A percentile compares a stretch with the other conserved stretches of the same genome.
phyloP scores from a whole-genome alignment of 2,329 filamentous ascomycete species.

The Pseudogymnoascus sp. region DNA sequence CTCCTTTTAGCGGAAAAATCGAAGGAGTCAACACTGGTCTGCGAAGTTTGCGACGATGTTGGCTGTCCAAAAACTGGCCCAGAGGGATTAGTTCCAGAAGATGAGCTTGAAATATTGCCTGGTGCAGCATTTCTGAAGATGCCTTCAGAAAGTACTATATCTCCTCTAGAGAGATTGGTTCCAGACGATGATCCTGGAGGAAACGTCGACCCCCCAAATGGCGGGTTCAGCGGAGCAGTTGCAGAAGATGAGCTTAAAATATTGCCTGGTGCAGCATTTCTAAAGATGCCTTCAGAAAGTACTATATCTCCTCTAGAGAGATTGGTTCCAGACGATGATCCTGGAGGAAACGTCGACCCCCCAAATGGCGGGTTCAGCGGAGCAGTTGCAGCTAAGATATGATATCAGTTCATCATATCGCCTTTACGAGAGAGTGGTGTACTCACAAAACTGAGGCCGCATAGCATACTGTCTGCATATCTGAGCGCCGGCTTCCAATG shows the following conservation, averaged over 20 bases:
- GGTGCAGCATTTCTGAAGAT: too few species aligned
- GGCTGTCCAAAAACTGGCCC: background rate
- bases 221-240: background rate
- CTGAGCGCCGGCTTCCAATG: constrained; percentile 17
- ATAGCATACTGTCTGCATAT: constrained; percentile 20
- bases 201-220: background rate
- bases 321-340: background rate
- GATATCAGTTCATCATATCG: background rate
- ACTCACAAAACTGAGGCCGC: background rate
- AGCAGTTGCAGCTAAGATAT: background rate
- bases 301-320: background rate
- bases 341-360: background rate
- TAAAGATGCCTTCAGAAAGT: too few species aligned
- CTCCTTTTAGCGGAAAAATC: background rate
- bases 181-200: background rate
- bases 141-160: too few species aligned
- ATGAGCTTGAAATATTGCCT: background rate
- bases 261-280: too few species aligned
- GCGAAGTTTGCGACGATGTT: background rate
- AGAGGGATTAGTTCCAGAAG: background rate
- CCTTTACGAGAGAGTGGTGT: background rate
- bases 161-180: background rate
- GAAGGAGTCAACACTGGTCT: background rate
- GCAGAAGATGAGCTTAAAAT: background rate
- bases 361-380: background rate